Conservation (phyloP, 129 eudicot genomes). For the Chrysanthemum lavandulifolium region DNA sequence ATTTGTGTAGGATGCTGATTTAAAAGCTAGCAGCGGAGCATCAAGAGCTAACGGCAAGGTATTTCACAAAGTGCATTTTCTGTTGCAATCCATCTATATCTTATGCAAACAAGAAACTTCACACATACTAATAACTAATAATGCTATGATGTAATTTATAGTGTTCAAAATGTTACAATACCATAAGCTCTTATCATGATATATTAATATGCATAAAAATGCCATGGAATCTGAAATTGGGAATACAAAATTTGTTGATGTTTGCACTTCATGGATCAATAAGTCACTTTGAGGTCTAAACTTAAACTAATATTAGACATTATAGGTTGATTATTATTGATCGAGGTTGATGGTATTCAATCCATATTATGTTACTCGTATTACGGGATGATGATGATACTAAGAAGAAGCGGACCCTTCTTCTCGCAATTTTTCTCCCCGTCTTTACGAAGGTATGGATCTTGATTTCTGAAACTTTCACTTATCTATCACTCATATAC, state of each 20-base stretch:
- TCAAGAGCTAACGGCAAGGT: conserved; percentile 61
- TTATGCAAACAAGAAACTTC: too few species aligned
- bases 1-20: conserved; percentile 65
- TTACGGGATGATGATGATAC: conserved; percentile 61
- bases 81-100: too few species aligned
- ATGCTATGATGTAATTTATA: too few species aligned
- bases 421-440: conserved; percentile 80
- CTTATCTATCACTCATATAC: not conserved
- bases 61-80: conserved; percentile 1
- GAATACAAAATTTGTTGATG: not conserved
- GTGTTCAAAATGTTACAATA: too few species aligned
- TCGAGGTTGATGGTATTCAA: not conserved
- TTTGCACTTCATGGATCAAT: not conserved
- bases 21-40: conserved; percentile 49
- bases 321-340: not conserved
- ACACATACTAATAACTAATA: too few species aligned
- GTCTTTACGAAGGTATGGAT: conserved; percentile 68
- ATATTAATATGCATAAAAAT: not conserved
- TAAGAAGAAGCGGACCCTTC: conserved; percentile 71
- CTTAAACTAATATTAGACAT: not conserved
- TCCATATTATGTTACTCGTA: conserved; percentile 1
- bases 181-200: too few species aligned
- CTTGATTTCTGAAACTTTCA: not conserved
- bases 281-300: not conserved
- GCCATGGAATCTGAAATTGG: not conserved